phyloP scores from a whole-genome alignment of 192 early-diverging fungal species.

The Backusella westeae region DNA sequence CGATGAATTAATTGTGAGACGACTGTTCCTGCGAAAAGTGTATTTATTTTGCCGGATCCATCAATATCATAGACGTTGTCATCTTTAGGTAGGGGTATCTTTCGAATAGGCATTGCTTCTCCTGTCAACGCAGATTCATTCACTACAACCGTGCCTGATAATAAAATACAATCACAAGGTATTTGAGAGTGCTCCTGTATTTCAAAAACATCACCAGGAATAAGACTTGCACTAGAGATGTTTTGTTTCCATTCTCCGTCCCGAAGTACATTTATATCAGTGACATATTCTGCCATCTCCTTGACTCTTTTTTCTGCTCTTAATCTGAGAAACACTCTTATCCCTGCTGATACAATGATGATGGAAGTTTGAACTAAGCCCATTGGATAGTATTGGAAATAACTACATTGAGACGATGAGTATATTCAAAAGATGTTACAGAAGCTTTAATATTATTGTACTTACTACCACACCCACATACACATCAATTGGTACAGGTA shows the following conservation, averaged over 20 bases:
- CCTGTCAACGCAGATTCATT: slow-evolving; percentile 77
- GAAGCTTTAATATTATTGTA: neutral
- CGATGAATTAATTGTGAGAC: slow-evolving; percentile 54
- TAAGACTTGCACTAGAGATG: slow-evolving; percentile 53
- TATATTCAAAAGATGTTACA: neutral
- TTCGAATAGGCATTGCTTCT: slow-evolving; percentile 78
- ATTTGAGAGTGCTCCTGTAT: slow-evolving; percentile 47
- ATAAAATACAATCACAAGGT: slow-evolving; percentile 65
- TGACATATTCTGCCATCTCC: slow-evolving; percentile 52
- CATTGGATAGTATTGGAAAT: slow-evolving; percentile 65
- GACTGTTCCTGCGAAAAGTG: slow-evolving; percentile 65
- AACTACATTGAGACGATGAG: slow-evolving; percentile 7
- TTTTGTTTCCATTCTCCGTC: slow-evolving; percentile 55
- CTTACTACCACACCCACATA: slow-evolving; percentile 61
- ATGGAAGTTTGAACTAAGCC: slow-evolving; percentile 54
- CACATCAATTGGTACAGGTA: slow-evolving; percentile 67
- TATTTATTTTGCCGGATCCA: slow-evolving; percentile 49
- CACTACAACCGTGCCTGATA: slow-evolving; percentile 66
- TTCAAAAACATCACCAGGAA: slow-evolving; percentile 67
- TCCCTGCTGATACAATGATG: slow-evolving; percentile 54
- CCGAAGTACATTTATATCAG: slow-evolving; percentile 40
- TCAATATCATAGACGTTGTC: slow-evolving; percentile 32
- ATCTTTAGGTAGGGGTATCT: slow-evolving; percentile 63
- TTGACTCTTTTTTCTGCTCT: slow-evolving; percentile 56
- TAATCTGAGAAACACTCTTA: slow-evolving; percentile 53